Base-by-base conservation (phyloP, 2,329 filamentous ascomycete species). In the Blastomyces parvus region DNA sequence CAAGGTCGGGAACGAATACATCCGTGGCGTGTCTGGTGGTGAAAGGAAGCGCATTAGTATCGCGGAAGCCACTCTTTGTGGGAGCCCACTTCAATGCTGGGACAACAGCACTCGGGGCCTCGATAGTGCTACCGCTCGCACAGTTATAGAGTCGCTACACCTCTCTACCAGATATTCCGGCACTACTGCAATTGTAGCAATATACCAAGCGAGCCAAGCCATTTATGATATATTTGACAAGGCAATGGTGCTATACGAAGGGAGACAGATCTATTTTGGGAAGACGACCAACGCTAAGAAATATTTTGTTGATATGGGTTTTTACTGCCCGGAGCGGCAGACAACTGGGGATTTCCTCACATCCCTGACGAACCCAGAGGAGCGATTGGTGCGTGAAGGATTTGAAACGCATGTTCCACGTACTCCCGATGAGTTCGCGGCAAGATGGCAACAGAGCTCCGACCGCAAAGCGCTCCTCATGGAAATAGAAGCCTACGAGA, bases 181-280 rank as follows among this genome's bases (percentile, higher is more conserved):
- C 72, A 91, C 87, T 0, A 89, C 88, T 1, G 93, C 90, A 0
- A 91, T 94, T 65, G 90, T 95, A 2, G 91, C 90, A 0, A 80
- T 96, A 0, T 96, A 95, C 74, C 90, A 95, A 73, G 90, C 89
- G 0, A 90, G 88, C 0, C 89, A 94, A 75, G 91, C 85, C 68
- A 90, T 93, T 64, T 92, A 90, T 76, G 81, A 81, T 60, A 63
- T 66, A 44, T 92, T 93, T 65, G 90, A 95, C 79, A 94, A 93
- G 74, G 89, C 93, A 13, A 79, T 94, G 69, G 88, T 93, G 44
- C 89, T 94, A 61, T 88, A 92, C 66, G 83, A 84, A 53, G 90
- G 90, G 2, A 84, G 83, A 36, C 86, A 91, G 71, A 88, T 90
- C 46, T 94, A 86, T 76, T 91, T 89, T 65, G 90, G 90, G 0